Conservation (phyloP, 768 basidiomycete genomes). For the Rhodotorula diobovata region DNA sequence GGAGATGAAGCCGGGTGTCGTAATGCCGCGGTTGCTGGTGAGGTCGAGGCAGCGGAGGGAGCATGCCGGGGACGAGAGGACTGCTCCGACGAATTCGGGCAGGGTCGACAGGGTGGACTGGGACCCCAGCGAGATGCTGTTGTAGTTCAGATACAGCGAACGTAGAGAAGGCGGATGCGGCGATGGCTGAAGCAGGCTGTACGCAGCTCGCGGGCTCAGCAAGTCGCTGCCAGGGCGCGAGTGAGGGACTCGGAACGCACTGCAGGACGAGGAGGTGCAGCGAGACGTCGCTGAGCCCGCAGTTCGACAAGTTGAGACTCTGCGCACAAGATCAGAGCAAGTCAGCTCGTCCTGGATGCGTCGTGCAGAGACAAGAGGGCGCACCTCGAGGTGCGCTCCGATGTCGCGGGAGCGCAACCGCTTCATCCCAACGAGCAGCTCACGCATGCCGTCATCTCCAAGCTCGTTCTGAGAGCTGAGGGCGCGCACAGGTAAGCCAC, state of each 20-base stretch:
- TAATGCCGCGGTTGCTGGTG: slow-evolving; percentile 25
- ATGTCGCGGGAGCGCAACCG: slow-evolving; percentile 15
- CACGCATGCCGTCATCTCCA: slow-evolving; percentile 26
- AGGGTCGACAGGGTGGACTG: slow-evolving; percentile 11
- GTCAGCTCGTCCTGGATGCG: rapidly evolving
- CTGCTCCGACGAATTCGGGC: slow-evolving; percentile 24
- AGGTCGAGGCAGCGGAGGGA: slow-evolving; percentile 29
- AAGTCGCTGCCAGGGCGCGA: too few species aligned
- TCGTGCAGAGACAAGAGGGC: not conserved
- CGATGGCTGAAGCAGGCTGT: slow-evolving; percentile 24
- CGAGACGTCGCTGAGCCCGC: slow-evolving; percentile 25
- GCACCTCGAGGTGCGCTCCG: slow-evolving; percentile 23
- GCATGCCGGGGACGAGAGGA: slow-evolving; percentile 24
- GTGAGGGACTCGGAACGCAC: not conserved
- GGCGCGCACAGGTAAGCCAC: not conserved
- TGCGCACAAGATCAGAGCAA: not conserved
- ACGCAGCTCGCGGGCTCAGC: too few species aligned
- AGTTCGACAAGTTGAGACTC: slow-evolving; percentile 28
- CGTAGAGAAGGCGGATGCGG: slow-evolving; percentile 29
- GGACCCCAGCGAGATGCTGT: slow-evolving; percentile 22
- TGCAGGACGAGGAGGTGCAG: slow-evolving; percentile 31
- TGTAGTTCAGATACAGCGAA: slow-evolving; percentile 25
- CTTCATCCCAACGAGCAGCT: slow-evolving; percentile 32
- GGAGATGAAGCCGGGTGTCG: not conserved
- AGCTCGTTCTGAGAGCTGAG: slow-evolving; percentile 26